These are phyloP conservation scores for Fusarium neocosmosporiellum DNA, from an alignment of 2,329 filamentous ascomycete species.

Conservation along the genomic window DNA sequence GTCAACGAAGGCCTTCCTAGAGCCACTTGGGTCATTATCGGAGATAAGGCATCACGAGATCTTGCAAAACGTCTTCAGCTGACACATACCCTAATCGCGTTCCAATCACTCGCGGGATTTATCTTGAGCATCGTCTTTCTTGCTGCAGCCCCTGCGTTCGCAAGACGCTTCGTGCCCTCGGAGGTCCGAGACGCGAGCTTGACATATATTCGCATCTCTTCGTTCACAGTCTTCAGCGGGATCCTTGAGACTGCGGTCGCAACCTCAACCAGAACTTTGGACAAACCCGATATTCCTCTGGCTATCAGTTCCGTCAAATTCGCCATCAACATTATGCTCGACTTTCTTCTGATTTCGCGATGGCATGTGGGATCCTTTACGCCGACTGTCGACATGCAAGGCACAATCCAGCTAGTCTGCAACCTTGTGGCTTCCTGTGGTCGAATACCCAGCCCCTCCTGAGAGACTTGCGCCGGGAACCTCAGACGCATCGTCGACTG, in stretches of 20 bases:
- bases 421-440: constrained; percentile 65
- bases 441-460: constrained; percentile 46
- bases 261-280: constrained; percentile 71
- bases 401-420: constrained; percentile 70
- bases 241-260: constrained; percentile 73
- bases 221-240: constrained; percentile 71
- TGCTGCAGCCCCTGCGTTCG: constrained; percentile 64
- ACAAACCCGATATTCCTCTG: constrained; percentile 76
- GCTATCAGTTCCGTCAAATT: constrained; percentile 74
- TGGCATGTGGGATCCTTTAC: constrained; percentile 67
- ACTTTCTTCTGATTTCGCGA: constrained; percentile 73
- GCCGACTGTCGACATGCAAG: constrained; percentile 74
- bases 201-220: constrained; percentile 72
- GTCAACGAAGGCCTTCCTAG: constrained; percentile 79
- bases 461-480: neutral
- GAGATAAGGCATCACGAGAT: constrained; percentile 67
- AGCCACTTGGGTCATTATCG: constrained; percentile 75
- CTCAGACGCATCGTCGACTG: constrained; percentile 2
- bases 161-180: constrained; percentile 70
- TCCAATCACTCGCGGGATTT: constrained; percentile 68
- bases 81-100: constrained; percentile 71
- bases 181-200: constrained; percentile 67
- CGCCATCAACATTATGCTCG: constrained; percentile 73
- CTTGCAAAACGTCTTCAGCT: constrained; percentile 65
- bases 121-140: constrained; percentile 71